Evolutionary conservation across 2,329 filamentous ascomycete species (phyloP).

Genomic region (Clarireedia hainanense): DNA sequence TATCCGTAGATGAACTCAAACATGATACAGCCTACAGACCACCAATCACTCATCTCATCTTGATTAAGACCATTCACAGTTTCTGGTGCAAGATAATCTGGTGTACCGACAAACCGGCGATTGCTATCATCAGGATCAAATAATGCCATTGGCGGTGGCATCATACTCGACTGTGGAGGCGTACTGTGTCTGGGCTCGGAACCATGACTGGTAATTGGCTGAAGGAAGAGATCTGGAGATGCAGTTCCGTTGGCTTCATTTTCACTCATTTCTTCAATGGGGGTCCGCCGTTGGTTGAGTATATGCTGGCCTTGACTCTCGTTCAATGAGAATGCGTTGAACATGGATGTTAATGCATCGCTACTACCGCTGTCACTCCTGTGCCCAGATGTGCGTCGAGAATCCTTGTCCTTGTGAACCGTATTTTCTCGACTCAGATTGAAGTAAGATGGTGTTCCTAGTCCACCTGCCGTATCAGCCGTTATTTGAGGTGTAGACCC

Average conservation of each 20-base stretch:
- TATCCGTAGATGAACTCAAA: slow-evolving; percentile 94
- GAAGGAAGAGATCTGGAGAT: slow-evolving; percentile 73
- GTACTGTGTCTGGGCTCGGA: slow-evolving; percentile 45
- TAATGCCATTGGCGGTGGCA: slow-evolving; percentile 86
- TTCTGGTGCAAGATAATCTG: slow-evolving; percentile 93
- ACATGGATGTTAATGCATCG: slow-evolving; percentile 75
- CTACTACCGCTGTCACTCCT: slow-evolving; percentile 90
- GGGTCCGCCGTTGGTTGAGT: slow-evolving; percentile 42
- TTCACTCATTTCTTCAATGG: slow-evolving; percentile 68
- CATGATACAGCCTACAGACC: slow-evolving; percentile 97
- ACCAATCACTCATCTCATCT: slow-evolving; percentile 99
- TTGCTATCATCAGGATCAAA: slow-evolving; percentile 94
- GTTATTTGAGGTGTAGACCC: slow-evolving; percentile 80
- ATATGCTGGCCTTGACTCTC: slow-evolving; percentile 41
- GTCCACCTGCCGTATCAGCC: slow-evolving; percentile 57
- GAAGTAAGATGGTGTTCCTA: slow-evolving; percentile 91
- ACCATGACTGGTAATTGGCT: slow-evolving; percentile 36
- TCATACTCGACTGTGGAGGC: slow-evolving; percentile 59
- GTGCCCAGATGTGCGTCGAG: slow-evolving; percentile 59
- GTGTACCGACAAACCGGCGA: slow-evolving; percentile 89
- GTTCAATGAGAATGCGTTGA: slow-evolving; percentile 68
- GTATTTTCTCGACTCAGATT: slow-evolving; percentile 57
- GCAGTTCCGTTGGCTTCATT: slow-evolving; percentile 51
- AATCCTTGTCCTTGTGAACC: slow-evolving; percentile 57
- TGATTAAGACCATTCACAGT: slow-evolving; percentile 93